Evolutionary conservation across 83 land plant genomes (phyloP).

Genomic region (Diphasiastrum complanatum): DNA sequence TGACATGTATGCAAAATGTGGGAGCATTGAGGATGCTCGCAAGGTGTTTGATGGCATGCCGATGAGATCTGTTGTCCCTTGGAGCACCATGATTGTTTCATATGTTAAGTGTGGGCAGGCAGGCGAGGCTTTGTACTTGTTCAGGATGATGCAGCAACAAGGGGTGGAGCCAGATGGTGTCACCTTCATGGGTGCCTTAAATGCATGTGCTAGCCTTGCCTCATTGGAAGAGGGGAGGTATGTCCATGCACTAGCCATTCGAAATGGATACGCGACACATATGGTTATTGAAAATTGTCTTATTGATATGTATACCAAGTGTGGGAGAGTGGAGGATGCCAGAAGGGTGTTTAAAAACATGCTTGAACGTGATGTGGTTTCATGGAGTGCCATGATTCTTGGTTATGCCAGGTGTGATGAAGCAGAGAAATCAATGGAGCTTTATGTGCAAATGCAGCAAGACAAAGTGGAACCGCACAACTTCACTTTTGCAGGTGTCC

Average conservation of each 20-base stretch:
- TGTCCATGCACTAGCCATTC: neutral
- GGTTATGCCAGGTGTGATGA: neutral
- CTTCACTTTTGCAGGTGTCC: slow-evolving; percentile 25
- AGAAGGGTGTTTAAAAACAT: neutral
- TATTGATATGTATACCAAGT: neutral
- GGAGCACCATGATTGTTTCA: slow-evolving; percentile 45
- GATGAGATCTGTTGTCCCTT: slow-evolving; percentile 36
- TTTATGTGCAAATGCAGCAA: neutral
- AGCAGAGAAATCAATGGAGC: neutral
- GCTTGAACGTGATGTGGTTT: neutral
- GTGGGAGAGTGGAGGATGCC: neutral
- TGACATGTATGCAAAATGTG: slow-evolving; percentile 53
- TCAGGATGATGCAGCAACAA: slow-evolving; percentile 47
- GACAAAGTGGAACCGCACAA: neutral
- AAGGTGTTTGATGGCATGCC: slow-evolving; percentile 41
- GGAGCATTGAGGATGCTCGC: slow-evolving; percentile 36
- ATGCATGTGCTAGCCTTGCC: no score
- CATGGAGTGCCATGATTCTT: neutral
- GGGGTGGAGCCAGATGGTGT: slow-evolving; percentile 45
- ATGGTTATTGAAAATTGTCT: neutral
- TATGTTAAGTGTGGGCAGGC: slow-evolving; percentile 47
- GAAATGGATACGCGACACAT: neutral
- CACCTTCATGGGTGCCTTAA: no score
- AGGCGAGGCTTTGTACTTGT: slow-evolving; percentile 38
- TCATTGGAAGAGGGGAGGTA: no score